Conservation (phyloP, 139 green algal species). For the Micractinium sp. region DNA sequence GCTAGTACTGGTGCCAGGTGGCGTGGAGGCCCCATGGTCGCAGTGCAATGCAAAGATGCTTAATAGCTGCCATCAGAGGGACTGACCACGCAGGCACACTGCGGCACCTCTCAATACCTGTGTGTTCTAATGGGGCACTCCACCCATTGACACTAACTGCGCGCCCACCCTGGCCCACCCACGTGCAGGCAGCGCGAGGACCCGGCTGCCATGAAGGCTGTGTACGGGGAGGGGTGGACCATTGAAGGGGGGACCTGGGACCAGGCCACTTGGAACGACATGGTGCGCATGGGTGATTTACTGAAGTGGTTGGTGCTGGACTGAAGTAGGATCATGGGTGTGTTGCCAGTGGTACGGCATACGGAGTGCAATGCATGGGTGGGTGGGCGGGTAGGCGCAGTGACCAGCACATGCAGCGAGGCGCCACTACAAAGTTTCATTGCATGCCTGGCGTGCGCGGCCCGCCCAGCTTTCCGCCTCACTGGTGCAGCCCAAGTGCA, state of each 20-base stretch:
- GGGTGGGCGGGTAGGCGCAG: background rate
- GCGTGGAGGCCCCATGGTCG: too few relatives aligned
- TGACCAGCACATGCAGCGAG: background rate
- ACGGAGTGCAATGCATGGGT: background rate
- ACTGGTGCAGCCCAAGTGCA: too few relatives aligned
- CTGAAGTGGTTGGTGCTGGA: too few relatives aligned
- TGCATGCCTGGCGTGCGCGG: too few relatives aligned
- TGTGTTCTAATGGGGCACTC: background rate
- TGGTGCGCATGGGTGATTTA: background rate
- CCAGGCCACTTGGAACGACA: background rate
- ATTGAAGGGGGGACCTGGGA: background rate
- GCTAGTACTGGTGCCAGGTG: too few relatives aligned
- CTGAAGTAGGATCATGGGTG: too few relatives aligned
- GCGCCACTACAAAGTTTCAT: too few relatives aligned
- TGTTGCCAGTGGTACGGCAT: too few relatives aligned
- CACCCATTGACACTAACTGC: background rate
- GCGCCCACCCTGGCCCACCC: background rate
- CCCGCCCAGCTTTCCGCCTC: too few relatives aligned
- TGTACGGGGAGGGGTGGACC: background rate
- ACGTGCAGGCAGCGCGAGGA: background rate
- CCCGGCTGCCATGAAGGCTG: background rate
- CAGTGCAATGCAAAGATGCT: too few relatives aligned
- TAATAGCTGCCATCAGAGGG: too few relatives aligned
- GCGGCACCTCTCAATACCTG: background rate
- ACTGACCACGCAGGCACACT: background rate